Base-by-base conservation (phyloP, 805 yeast species). In the Suhomyces sp. region DNA sequence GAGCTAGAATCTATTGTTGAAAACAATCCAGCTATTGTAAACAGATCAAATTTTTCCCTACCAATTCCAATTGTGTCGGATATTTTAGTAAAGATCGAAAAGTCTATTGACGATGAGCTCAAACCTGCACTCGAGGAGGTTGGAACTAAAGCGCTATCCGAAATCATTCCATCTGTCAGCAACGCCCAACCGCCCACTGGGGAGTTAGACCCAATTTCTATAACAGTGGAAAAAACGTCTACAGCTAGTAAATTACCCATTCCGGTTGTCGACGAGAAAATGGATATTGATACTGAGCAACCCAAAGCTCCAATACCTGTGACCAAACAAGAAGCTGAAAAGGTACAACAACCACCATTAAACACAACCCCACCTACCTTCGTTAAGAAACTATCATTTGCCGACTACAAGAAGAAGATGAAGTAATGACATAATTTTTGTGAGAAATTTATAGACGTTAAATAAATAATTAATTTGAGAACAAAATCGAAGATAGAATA, bases 371-470 rank as follows among this genome's bases (percentile, higher is more conserved):
- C 54, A 2, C 53, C 57, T 19, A 57, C 56, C 40, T 51, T 62
- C 21, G 68, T 63, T 43, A 83, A 83, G 72, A 86, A 86, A 66
- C 73, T 86, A 58, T 84, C 89, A 46, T 82, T 86, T 64, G 91
- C 91, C 1, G 93, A 86, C 60, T 86, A 86, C 65, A 84, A 83
- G 66, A 85, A 81, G 73, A 81, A 81, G 61, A 71, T 70, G 76
- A 71, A 69, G 55, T 72, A 59, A 45, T 47, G 35, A 31, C 35
- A 31, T 24, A n/a, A 10, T 4, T 31, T 27, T n/a, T 31, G 35
- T 31, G 12, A 9, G 13, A 27, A 13, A 31, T n/a, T 31, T 31
- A 31, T 31, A 31, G 35, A 31, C 35, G 6, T n/a, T 31, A n/a
- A n/a, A 31, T 31, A 31, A n/a, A n/a, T 13, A 31, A 31, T 31